These are phyloP conservation scores for Trichoderma endophyticum DNA, from an alignment of 2,329 filamentous ascomycete species.

Conservation along the genomic window DNA sequence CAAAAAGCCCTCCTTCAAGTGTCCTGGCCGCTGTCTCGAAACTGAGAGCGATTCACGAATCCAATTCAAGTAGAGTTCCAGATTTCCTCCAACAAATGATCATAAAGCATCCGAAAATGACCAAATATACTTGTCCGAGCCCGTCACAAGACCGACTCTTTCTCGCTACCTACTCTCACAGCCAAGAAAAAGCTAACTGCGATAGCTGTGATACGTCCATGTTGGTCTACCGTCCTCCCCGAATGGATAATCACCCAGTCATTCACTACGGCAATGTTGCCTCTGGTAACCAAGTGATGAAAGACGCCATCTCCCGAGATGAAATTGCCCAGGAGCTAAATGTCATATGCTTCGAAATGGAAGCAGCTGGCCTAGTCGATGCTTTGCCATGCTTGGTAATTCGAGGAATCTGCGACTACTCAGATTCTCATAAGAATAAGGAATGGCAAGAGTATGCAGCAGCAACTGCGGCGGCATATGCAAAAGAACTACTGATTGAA, in stretches of 20 bases:
- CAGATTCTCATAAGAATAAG: conserved; percentile 18
- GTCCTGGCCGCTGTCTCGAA: not conserved
- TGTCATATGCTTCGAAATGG: conserved; percentile 17
- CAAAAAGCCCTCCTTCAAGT: not conserved
- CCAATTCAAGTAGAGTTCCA: not conserved
- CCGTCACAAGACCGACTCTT: not conserved
- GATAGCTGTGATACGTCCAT: not conserved
- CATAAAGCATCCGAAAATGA: not conserved
- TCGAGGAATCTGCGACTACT: conserved; percentile 18
- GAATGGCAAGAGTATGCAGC: conserved; percentile 17
- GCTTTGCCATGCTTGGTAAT: conserved; percentile 1
- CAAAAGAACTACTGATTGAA: not conserved
- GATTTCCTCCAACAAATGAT: not conserved
- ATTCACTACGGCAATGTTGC: conserved; percentile 12
- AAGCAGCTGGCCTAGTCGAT: conserved; percentile 11
- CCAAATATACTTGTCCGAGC: not conserved
- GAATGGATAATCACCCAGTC: not conserved
- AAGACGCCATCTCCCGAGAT: not conserved
- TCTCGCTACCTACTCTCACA: not conserved
- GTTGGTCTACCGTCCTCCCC: not conserved
- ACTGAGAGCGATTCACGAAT: not conserved
- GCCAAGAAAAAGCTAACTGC: not conserved
- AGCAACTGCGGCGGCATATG: conserved; percentile 1
- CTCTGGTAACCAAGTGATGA: conserved; percentile 16
- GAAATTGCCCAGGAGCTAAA: not conserved